Evolutionary conservation across 1,284 basidiomycete genomes (phyloP), one percentile per base, ranked within the genome.

Genomic region (Ceratobasidium sp.): DNA sequence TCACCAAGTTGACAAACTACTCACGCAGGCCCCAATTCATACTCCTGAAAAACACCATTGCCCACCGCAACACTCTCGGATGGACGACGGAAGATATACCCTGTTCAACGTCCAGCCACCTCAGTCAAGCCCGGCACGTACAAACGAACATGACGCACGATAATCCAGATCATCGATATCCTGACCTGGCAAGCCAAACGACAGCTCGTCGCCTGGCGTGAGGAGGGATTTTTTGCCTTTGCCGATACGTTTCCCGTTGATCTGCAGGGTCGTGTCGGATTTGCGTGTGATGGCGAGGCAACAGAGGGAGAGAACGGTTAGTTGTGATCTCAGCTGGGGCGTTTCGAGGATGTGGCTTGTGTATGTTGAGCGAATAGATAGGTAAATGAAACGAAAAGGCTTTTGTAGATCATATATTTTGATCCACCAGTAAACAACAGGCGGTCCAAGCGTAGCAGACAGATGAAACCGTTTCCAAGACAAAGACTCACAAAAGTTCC

Each of bases 121-220:
- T 44, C 42, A 44, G 42, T 44, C n/a, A 16, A 44, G 42, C 42
- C 8, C 42, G 42, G 42, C 16, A 18, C 12, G 36, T 9, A 38
- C 36, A 38, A 38, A 38, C 36, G 7, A 9, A 9, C 11, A 38
- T 11, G 36, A 80, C 85, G 67, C 69, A 85, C 86, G 84, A 76
- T 86, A 88, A 76, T 90, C 88, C 75, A 91, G 88, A 6, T 83
- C 84, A 62, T 81, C 80, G 30, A 80, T 80, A 69, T 83, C 81
- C 7, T 83, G 82, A 8, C 80, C 78, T 59, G 81, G 80, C 1
- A 87, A 86, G 6, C 92, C 94, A 76, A 96, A 89, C 6, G 89
- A 88, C 72, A 96, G 84, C 79, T 95, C 93, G 77, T 90, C 91
- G 3, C 94, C 92, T 75, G 95, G 89, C 28, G 83, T 84, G 62